phyloP scores from a whole-genome alignment of 2,329 filamentous ascomycete genomes.

The Lachnellula hyalina region DNA sequence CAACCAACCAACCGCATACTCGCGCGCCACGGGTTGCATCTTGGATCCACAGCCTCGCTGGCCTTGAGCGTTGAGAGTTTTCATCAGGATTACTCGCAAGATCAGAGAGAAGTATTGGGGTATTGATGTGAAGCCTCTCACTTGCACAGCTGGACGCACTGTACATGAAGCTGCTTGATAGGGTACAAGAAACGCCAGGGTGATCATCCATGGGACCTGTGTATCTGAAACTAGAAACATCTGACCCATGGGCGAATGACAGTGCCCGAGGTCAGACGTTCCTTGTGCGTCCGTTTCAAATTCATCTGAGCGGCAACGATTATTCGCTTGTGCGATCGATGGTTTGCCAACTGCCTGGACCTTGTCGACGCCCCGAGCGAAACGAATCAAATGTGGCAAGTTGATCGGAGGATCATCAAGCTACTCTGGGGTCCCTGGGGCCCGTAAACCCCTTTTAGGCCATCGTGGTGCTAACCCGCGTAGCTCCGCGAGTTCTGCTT shows the following conservation, averaged over 20 bases:
- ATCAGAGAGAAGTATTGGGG: no score
- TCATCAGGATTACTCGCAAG: no score
- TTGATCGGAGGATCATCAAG: not conserved
- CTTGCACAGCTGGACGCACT: no score
- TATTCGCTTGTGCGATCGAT: not conserved
- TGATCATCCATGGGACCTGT: not conserved
- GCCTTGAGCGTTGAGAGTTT: not conserved
- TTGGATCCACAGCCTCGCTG: not conserved
- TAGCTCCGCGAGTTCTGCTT: no score
- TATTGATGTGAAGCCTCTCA: no score
- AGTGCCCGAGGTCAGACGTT: not conserved
- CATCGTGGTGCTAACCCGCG: not conserved
- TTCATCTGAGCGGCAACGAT: conserved; percentile 6
- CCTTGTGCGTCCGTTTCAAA: conserved; percentile 10
- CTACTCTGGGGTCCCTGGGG: not conserved
- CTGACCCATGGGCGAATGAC: conserved; percentile 12
- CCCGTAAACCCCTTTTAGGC: not conserved
- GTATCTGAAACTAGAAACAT: conserved; percentile 18
- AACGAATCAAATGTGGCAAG: not conserved
- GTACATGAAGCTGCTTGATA: no score
- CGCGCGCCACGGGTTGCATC: not conserved
- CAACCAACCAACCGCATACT: not conserved
- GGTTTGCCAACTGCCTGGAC: not conserved
- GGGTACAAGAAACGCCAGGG: not conserved
- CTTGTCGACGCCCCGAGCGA: not conserved